Evolutionary conservation across 805 yeast genomes (phyloP), one percentile per base, ranked within the genome.

Genomic region (Clavispora phyllophila): DNA sequence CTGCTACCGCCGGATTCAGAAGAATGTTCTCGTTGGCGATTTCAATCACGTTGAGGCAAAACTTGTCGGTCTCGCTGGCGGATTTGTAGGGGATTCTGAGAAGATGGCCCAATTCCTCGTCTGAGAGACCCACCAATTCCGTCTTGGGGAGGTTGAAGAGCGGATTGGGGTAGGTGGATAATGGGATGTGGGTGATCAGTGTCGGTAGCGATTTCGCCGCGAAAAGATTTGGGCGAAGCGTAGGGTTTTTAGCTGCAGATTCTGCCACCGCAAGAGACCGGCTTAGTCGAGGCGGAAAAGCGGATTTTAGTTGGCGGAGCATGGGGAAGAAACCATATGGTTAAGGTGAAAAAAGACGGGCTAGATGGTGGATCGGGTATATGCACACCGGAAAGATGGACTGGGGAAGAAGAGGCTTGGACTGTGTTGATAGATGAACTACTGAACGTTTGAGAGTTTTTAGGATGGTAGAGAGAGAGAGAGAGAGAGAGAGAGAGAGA

Each of bases 81-180:
- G 46, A 12, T 9, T 47, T 51, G 46, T 55, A 55, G 1, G 66
- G 66, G 15, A 64, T 46, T 5, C 45, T 40, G 3, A 56, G 43
- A n/a, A 69, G 51, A 41, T 65, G 61, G 9, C 32, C 18, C 36
- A 62, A 60, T 25, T 64, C 63, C 5, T 41, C 15, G 8, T 41
- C 43, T 7, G 47, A 44, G 24, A 70, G 56, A 2, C 27, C 25
- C n/a, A 56, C 26, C 1, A 69, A 41, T 35, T 66, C 60, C 1
- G 49, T 51, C 34, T 59, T 58, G 13, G 51, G 29, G 60, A 65
- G 57, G 13, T 51, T 40, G 40, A 54, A 61, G 27, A 69, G 55
- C 3, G 75, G 73, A 37, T 68, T 67, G 5, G 68, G 66, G 43
- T 53, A 56, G 5, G 58, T 46, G 36, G 59, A 57, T 17, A 34